These are phyloP conservation scores for Yarrowia divulgata DNA, from an alignment of 805 yeast species.

Conservation along the genomic window DNA sequence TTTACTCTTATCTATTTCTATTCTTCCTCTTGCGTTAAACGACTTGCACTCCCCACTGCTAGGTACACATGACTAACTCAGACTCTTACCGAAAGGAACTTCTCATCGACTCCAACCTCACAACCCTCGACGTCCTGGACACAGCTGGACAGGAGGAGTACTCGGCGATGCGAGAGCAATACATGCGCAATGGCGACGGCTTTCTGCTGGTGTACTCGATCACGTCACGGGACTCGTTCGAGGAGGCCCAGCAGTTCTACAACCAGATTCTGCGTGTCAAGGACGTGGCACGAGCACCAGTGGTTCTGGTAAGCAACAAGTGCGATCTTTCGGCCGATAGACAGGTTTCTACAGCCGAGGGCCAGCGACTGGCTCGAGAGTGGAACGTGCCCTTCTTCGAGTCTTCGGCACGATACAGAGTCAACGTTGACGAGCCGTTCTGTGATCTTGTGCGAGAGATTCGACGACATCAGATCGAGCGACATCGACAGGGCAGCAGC, in stretches of 20 bases:
- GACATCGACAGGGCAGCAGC: slow-evolving; percentile 41
- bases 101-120: slow-evolving; percentile 77
- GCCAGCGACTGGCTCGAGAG: slow-evolving; percentile 73
- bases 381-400: slow-evolving; percentile 76
- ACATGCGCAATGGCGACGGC: slow-evolving; percentile 96
- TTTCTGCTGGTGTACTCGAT: slow-evolving; percentile 86
- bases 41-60: too few relatives aligned
- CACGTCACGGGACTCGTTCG: slow-evolving; percentile 81
- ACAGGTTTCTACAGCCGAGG: slow-evolving; percentile 84
- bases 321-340: slow-evolving; percentile 79
- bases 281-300: slow-evolving; percentile 61
- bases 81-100: slow-evolving; percentile 77
- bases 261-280: slow-evolving; percentile 79
- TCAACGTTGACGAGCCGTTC: slow-evolving; percentile 88
- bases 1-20: too few relatives aligned
- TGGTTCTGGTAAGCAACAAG: slow-evolving; percentile 92
- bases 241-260: slow-evolving; percentile 79
- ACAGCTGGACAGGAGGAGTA: slow-evolving; percentile 99
- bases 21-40: too few relatives aligned
- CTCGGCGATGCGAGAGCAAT: slow-evolving; percentile 90
- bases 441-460: slow-evolving; percentile 55
- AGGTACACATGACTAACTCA: slow-evolving; percentile 4
- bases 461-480: slow-evolving; percentile 42
- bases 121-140: slow-evolving; percentile 86
- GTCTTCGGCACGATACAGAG: slow-evolving; percentile 89